These are phyloP conservation scores for Solanum boliviense DNA, from an alignment of 257 asterid species.

Conservation along the genomic window DNA sequence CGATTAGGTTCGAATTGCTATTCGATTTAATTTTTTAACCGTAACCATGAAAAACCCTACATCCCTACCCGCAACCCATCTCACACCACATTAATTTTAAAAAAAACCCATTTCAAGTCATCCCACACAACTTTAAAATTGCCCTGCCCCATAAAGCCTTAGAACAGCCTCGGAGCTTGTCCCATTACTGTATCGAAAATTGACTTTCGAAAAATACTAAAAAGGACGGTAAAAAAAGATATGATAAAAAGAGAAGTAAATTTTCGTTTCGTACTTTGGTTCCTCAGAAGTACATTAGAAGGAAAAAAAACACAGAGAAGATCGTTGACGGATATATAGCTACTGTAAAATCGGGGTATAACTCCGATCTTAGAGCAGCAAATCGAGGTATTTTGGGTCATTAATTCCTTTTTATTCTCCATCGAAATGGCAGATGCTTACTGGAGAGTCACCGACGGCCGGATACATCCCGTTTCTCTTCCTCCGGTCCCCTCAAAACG, in stretches of 20 bases:
- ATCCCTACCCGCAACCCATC: background rate
- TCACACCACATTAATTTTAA: background rate
- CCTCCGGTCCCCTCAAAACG: conserved; percentile 46
- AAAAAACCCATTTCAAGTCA: rapidly evolving
- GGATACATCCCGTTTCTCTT: conserved; percentile 30
- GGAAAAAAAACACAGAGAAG: background rate
- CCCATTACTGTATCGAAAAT: too few relatives aligned
- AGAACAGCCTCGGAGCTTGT: background rate
- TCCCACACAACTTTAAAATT: too few relatives aligned
- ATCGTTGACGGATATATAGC: background rate
- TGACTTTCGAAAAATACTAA: background rate
- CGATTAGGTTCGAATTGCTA: rapidly evolving
- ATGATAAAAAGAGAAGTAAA: too few relatives aligned
- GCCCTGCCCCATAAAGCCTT: background rate
- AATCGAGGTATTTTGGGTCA: background rate
- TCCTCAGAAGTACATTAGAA: background rate
- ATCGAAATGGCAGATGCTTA: conserved; percentile 56
- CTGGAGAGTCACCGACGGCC: conserved; percentile 53
- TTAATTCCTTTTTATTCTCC: background rate
- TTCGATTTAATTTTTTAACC: rapidly evolving
- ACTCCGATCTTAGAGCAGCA: background rate
- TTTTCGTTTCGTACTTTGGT: background rate
- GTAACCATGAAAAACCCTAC: too few relatives aligned
- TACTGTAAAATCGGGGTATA: background rate
- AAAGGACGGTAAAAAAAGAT: too few relatives aligned